A percentile compares a stretch with the other conserved stretches of the same genome.
phyloP scores from a whole-genome alignment of 257 asterid genomes.

The Marsdenia floribunda region DNA sequence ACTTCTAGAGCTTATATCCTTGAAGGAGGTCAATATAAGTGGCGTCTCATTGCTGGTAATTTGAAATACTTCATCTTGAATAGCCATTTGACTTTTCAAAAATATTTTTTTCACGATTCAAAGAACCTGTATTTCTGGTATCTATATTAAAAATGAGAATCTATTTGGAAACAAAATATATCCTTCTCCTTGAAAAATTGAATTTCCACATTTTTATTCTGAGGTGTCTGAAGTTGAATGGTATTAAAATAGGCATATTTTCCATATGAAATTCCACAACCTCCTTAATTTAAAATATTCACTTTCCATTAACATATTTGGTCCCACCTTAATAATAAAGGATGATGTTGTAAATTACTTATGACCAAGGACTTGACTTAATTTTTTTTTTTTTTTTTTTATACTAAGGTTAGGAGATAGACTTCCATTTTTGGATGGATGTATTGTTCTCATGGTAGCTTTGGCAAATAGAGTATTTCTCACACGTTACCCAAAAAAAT shows the following conservation, averaged over 20 bases:
- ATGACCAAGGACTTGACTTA: not conserved
- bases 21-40: conserved; percentile 53
- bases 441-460: not conserved
- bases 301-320: no score
- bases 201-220: not conserved
- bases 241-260: not conserved
- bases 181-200: not conserved
- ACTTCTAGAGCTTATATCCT: conserved; percentile 57
- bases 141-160: not conserved
- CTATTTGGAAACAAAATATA: not conserved
- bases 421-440: not conserved
- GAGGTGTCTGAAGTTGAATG: not conserved
- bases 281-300: not conserved
- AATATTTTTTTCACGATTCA: conserved; percentile 1
- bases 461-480: not conserved
- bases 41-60: conserved; percentile 72
- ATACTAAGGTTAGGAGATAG: no score
- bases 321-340: not conserved
- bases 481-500: not conserved
- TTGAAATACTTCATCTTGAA: not conserved
- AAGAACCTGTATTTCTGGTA: not conserved
- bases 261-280: not conserved
- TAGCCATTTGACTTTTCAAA: not conserved
- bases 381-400: no score
- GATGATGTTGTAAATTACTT: not conserved